Evolutionary conservation across 208 protist genomes (phyloP), one percentile per base, ranked within the genome.

Genomic region (Leishmania major): DNA sequence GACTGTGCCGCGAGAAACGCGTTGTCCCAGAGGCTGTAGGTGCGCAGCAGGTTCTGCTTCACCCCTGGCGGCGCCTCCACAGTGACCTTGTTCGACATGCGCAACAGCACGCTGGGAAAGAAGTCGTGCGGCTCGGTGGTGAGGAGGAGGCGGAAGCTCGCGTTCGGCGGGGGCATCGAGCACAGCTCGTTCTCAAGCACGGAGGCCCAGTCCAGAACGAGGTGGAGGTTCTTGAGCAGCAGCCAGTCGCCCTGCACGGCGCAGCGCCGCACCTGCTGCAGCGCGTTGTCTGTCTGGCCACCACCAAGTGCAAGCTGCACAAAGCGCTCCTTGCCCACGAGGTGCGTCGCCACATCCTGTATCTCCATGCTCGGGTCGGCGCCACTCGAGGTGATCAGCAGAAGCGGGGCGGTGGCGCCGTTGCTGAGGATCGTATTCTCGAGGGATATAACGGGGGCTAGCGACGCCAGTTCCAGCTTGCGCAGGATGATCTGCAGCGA

Each of bases 151-250:
- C 97, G 93, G 89, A 99, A 99, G 62, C 94, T 83, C n/a, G 87
- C 69, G 86, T 97, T 91, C n/a, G 93, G 91, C 74, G 88, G 81
- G 53, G 89, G 88, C 89, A 99, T 95, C 40, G 91, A 73, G 76
- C 91, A 92, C 47, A 99, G 84, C 83, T 97, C 94, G 81, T 99
- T 98, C 81, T 99, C 97, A 11, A 99, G 89, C 43, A 92, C 84
- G 0, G 93, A 86, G 22, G 98, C 91, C 98, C 99, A 99, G 78
- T 89, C 87, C 17, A 98, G 87, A n/a, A 99, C 98, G 1, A 99
- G 88, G 88, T 99, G 98, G 22, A 99, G 82, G 84, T 99, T 99
- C 91, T 99, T 99, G 19, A 99, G 87, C 79, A 97, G 97, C 19
- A 99, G 80, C 97, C 97, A 99, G 74, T 95, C 87, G 47, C 98